These are phyloP conservation scores for Hirsutella minnesotensis DNA, from an alignment of 2,329 filamentous ascomycete genomes.

Conservation along the genomic window DNA sequence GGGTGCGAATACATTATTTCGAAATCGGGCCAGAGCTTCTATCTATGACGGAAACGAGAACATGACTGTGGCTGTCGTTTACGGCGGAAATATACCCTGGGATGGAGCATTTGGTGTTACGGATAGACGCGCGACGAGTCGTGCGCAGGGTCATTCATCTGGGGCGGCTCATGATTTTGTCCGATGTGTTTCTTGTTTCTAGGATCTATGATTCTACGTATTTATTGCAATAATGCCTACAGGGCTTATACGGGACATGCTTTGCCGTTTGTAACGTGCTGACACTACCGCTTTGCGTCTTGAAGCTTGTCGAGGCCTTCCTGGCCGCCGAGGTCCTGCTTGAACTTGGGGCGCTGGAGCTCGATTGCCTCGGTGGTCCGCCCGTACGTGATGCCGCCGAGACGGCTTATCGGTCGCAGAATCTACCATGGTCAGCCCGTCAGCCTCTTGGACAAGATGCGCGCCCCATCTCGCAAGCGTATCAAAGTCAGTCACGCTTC, in stretches of 20 bases:
- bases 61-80: no score
- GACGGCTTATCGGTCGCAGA: slow-evolving; percentile 60
- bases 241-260: no score
- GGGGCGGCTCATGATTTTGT: no score
- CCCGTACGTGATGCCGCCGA: slow-evolving; percentile 81
- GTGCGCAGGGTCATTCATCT: no score
- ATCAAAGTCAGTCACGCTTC: background rate
- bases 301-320: slow-evolving; percentile 47
- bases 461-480: slow-evolving; percentile 2
- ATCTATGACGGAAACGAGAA: slow-evolving; percentile 25
- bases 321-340: slow-evolving; percentile 36
- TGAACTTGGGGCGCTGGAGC: slow-evolving; percentile 50
- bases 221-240: slow-evolving; percentile 4
- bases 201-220: background rate
- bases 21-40: slow-evolving; percentile 47
- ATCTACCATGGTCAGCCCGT: slow-evolving; percentile 28
- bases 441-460: background rate
- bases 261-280: no score
- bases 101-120: no score
- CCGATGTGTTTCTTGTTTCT: background rate
- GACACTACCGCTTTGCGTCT: background rate
- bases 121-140: no score
- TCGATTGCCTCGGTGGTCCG: slow-evolving; percentile 60
- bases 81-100: no score
- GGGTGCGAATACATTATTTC: slow-evolving; percentile 75